These are phyloP conservation scores for Diaporthe ampelina DNA, from an alignment of 2,329 filamentous ascomycete genomes.

Conservation along the genomic window DNA sequence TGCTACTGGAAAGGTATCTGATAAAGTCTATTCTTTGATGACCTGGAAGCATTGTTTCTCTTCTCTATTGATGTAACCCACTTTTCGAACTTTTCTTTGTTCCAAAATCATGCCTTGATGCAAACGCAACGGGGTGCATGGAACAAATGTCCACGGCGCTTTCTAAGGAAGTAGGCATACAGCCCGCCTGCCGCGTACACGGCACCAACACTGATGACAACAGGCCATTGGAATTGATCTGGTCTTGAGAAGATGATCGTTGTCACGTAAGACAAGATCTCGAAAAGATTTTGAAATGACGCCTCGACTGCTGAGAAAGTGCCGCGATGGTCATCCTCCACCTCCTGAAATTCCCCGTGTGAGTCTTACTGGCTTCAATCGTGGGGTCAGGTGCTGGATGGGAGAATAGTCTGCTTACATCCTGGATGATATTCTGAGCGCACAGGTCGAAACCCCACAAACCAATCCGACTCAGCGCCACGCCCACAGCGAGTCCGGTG, in stretches of 20 bases:
- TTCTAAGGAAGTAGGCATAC: conserved; percentile 70
- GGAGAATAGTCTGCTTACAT: conserved; percentile 56
- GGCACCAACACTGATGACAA: conserved; percentile 69
- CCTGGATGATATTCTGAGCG: conserved; percentile 72
- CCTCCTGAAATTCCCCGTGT: conserved; percentile 56
- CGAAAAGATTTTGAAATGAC: conserved; percentile 77
- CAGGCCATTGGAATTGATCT: conserved; percentile 74
- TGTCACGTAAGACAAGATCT: conserved; percentile 74
- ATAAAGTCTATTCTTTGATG: too few species aligned
- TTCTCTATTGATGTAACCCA: too few species aligned
- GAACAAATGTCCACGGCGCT: conserved; percentile 71
- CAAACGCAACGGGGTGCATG: conserved; percentile 56
- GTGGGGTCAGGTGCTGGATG: not conserved
- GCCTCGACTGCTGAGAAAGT: conserved; percentile 78
- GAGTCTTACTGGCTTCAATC: not conserved
- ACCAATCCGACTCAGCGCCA: conserved; percentile 70
- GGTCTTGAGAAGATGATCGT: conserved; percentile 76
- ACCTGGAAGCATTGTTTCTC: too few species aligned
- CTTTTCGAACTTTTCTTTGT: too few species aligned
- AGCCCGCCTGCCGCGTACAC: conserved; percentile 62
- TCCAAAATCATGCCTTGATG: conserved; percentile 4
- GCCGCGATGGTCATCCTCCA: conserved; percentile 70
- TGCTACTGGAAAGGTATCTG: too few species aligned
- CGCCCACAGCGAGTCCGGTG: conserved; percentile 62
- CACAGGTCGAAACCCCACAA: conserved; percentile 74